Evolutionary conservation across 1,139 yeast genomes (phyloP), one percentile per base, ranked within the genome.

Genomic region (Meyerozyma athensensis): DNA sequence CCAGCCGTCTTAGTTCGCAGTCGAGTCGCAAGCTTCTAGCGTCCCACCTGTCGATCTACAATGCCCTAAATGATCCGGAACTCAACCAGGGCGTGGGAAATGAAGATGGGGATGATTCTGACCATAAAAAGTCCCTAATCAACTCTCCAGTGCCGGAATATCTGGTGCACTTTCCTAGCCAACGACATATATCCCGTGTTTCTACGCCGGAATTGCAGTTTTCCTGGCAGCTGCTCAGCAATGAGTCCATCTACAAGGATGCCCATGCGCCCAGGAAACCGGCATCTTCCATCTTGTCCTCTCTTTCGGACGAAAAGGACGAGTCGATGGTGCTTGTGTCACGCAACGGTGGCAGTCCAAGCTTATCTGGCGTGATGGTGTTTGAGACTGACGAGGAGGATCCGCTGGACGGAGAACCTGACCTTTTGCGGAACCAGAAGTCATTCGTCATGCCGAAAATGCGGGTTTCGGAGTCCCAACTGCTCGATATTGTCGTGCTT

Each of bases 341-440:
- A 3, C 42, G 45, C 35, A 24, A 34, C 40, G 18, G 38, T 20
- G 26, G 19, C 43, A 47, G 33, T 42, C 49, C 20, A 31, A 33
- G 37, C 13, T 37, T 43, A 7, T 38, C 46, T 19, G 42, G 46
- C 19, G 64, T 63, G 4, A 62, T 66, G 68, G 66, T 66, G 10
- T 65, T 67, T 47, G 73, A 68, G 38, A 65, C 70, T 0, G 74
- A 67, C 39, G 72, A 65, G 42, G 74, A 67, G 42, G 68, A 59
- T 34, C 59, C 48, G 18, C 42, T 37, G 12, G 55, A 50, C 14
- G 58, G 52, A 9, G 59, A 53, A 7, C 44, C 45, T 14, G 44
- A 41, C 23, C 36, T 40, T 39, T 31, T 48, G 43, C 19, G 43
- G 37, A 9, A 40, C 36, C 21, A 48, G 24, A 48, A 48, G 26